Conservation (phyloP, 2,329 filamentous ascomycete species). For the Golovinomyces cichoracearum region DNA sequence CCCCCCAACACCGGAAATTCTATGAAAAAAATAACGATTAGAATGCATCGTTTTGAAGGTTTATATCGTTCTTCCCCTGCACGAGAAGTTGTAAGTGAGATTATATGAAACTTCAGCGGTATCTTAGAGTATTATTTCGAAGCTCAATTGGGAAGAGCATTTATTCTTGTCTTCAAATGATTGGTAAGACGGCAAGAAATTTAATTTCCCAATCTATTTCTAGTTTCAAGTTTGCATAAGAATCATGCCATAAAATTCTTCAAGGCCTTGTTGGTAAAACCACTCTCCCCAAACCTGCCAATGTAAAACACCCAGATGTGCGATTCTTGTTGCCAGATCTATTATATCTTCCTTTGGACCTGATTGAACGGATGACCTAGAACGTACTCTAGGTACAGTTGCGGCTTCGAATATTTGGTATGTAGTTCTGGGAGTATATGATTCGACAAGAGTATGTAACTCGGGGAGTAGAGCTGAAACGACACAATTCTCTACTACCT, state of each 20-base stretch:
- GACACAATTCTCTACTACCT: constrained; percentile 12
- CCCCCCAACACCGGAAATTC: too few species aligned
- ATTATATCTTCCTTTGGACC: constrained; percentile 19
- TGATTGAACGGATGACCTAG: constrained; percentile 1
- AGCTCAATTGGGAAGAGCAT: too few species aligned
- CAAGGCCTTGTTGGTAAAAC: not conserved
- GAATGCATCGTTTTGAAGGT: too few species aligned
- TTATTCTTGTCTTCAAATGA: too few species aligned
- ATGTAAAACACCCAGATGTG: constrained; percentile 63
- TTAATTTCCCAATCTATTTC: too few species aligned
- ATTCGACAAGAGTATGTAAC: constrained; percentile 12
- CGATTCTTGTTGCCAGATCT: constrained; percentile 50
- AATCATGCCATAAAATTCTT: not conserved
- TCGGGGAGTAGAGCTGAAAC: constrained; percentile 10
- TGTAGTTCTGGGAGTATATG: constrained; percentile 12
- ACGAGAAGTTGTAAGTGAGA: too few species aligned
- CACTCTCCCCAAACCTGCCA: constrained; percentile 53
- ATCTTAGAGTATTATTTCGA: too few species aligned
- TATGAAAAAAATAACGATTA: too few species aligned
- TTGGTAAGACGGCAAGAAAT: too few species aligned
- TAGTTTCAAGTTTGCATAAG: not conserved
- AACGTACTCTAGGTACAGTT: constrained; percentile 8
- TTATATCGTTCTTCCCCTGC: too few species aligned
- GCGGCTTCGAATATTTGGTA: constrained; percentile 15
- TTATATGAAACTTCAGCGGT: too few species aligned